These are phyloP conservation scores for Cercospora sesami DNA, from an alignment of 2,329 filamentous ascomycete species.

Conservation along the genomic window DNA sequence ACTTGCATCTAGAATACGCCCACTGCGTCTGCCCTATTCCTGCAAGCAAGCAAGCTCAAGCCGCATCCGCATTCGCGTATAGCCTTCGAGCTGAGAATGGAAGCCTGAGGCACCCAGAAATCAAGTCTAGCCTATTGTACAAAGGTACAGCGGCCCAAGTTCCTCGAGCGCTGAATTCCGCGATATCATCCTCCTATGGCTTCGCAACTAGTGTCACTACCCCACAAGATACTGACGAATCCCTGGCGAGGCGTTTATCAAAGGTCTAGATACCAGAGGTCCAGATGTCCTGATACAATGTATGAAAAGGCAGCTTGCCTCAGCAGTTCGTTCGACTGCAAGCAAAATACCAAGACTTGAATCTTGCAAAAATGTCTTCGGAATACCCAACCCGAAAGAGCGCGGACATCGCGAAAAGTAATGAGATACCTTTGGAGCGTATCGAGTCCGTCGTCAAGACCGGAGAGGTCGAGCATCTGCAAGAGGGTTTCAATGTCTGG, in stretches of 20 bases:
- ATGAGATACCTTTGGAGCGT: slow-evolving; percentile 16
- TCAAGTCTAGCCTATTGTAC: neutral
- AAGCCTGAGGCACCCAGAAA: neutral
- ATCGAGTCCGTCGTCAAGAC: slow-evolving; percentile 18
- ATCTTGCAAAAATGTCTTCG: neutral
- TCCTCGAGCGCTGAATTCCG: slow-evolving; percentile 1
- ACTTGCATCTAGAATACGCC: neutral
- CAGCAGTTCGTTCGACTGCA: neutral
- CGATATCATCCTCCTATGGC: neutral
- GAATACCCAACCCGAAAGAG: slow-evolving; percentile 4
- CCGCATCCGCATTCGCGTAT: neutral
- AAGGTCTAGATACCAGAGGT: neutral
- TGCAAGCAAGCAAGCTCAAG: neutral
- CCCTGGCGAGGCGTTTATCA: neutral
- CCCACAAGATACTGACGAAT: neutral
- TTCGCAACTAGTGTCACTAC: neutral
- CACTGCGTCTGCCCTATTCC: neutral
- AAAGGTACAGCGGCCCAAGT: neutral
- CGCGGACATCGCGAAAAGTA: slow-evolving; percentile 7
- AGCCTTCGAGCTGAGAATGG: neutral
- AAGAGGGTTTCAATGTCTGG: slow-evolving; percentile 37
- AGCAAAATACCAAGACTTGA: neutral
- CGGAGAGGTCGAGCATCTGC: slow-evolving; percentile 19
- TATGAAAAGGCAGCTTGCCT: neutral
- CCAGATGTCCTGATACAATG: neutral